Base-by-base conservation (phyloP, 2,329 filamentous ascomycete genomes). In the Aspergillus sclerotialis region DNA sequence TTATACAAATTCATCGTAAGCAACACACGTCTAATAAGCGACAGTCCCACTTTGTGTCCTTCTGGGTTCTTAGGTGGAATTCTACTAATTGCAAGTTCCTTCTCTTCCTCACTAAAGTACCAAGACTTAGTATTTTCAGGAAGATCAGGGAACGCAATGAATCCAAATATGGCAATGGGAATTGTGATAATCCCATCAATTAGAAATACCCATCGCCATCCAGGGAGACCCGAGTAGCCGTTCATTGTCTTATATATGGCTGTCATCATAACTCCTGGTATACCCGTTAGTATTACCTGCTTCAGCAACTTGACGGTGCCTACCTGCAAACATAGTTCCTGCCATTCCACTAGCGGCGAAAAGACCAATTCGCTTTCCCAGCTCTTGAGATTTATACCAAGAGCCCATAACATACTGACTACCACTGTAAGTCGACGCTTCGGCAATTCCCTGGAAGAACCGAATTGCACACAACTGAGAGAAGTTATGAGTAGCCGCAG, bases 91-190 rank as follows among this genome's bases (percentile, higher is more conserved):
- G 59, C 59, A 9, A 62, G 48, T 1, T 40, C 43, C 8, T 48
- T 48, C 33, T 62, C 57, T 14, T 48, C 43, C 3, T 44, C 40
- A 5, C 44, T 58, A 3, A 64, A 48, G 33, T 63, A 61, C 1
- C 52, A 50, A 1, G 60, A 60, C 29, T 42, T 49, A 1, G 59
- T 61, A 3, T 58, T 57, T 2, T 50, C 42, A 0, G 61, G 63
- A 0, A 59, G 56, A 37, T 63, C 58, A 2, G 61, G 62, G 36
- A 65, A 63, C 18, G 61, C 44, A 18, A 66, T 50, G 33, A 64
- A 65, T 13, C 66, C 68, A 24, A 63, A 55, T 13, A 67, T 55
- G 6, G 55, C 66, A 30, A 63, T 65, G 23, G 60, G 68, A 24
- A 66, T 40, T 6, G 64, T 65, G 32, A 68, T 67, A 15, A 63